These are phyloP conservation scores for Malassezia nana DNA, from an alignment of 1,284 basidiomycete species.

Conservation along the genomic window DNA sequence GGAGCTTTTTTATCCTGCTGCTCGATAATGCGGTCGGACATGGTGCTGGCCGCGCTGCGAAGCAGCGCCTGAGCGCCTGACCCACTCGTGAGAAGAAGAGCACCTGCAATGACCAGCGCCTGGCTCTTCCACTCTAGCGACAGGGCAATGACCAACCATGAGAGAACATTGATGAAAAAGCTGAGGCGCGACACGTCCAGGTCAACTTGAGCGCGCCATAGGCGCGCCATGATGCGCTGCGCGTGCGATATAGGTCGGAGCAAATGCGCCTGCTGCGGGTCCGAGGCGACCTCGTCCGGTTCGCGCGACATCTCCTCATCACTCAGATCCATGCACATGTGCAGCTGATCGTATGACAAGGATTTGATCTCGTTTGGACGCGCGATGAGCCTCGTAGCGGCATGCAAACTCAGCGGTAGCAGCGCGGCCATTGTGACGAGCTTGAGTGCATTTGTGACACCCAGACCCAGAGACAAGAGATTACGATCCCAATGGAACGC, in stretches of 20 bases:
- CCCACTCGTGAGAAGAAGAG: slow-evolving; percentile 3
- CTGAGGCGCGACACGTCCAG: slow-evolving; percentile 1
- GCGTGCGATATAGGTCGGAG: background rate
- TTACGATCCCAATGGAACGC: slow-evolving; percentile 13
- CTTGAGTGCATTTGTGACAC: slow-evolving; percentile 5
- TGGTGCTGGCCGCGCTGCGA: slow-evolving; percentile 15
- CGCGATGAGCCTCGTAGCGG: background rate
- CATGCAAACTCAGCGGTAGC: background rate
- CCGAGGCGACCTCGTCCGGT: background rate
- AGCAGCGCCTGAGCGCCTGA: slow-evolving; percentile 8
- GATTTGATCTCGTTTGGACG: background rate
- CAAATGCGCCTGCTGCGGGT: background rate
- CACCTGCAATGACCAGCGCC: slow-evolving; percentile 7
- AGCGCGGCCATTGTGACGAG: background rate
- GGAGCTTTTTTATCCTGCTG: background rate
- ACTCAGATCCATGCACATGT: slow-evolving; percentile 1
- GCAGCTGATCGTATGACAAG: slow-evolving; percentile 2
- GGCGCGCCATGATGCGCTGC: slow-evolving; percentile 5
- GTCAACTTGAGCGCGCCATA: slow-evolving; percentile 18
- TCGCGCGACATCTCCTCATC: background rate
- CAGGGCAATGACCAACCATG: slow-evolving; percentile 8
- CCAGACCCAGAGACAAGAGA: slow-evolving; percentile 3
- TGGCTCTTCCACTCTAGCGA: background rate
- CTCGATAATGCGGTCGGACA: slow-evolving; percentile 12
- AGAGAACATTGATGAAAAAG: slow-evolving; percentile 1